Conservation (phyloP, 192 early-diverging fungal species). For the Coemansia furcata region DNA sequence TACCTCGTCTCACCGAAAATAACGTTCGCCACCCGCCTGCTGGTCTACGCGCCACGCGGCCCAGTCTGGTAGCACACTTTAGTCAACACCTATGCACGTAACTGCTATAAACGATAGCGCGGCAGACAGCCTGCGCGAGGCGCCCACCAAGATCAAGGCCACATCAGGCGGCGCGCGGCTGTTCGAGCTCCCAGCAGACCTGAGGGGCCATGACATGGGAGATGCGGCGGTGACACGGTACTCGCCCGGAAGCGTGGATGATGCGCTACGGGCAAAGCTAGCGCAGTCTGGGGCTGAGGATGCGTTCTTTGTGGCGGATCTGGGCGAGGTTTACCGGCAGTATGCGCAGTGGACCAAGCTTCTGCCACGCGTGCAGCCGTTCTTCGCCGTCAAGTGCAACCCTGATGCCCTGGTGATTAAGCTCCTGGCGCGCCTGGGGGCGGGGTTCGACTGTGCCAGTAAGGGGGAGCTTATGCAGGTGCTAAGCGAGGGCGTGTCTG, state of each 20-base stretch:
- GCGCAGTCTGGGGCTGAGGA: conserved; percentile 70
- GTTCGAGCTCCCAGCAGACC: conserved; percentile 19
- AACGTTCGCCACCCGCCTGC: not conserved
- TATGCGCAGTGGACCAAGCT: conserved; percentile 75
- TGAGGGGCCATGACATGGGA: conserved; percentile 5
- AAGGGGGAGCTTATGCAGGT: conserved; percentile 86
- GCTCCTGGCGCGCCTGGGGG: conserved; percentile 75
- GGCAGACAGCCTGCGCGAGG: not conserved
- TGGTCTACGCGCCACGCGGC: conserved; percentile 2
- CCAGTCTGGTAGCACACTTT: not conserved
- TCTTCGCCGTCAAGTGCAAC: conserved; percentile 98
- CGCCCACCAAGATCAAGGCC: not conserved
- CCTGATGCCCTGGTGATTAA: conserved; percentile 84
- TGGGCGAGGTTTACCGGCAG: conserved; percentile 90
- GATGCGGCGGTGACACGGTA: conserved; percentile 12
- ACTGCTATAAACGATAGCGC: not conserved
- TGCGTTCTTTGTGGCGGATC: conserved; percentile 93
- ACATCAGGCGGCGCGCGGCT: conserved; percentile 10
- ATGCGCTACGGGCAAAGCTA: conserved; percentile 26
- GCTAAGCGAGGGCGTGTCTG: conserved; percentile 64
- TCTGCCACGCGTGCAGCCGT: conserved; percentile 93
- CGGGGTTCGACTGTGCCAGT: conserved; percentile 98
- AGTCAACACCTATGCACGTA: not conserved
- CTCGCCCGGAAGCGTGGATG: conserved; percentile 22
- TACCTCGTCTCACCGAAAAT: not conserved